These are phyloP conservation scores for Porphyrellus cyaneotinctus DNA, from an alignment of 768 basidiomycete species.

Conservation along the genomic window DNA sequence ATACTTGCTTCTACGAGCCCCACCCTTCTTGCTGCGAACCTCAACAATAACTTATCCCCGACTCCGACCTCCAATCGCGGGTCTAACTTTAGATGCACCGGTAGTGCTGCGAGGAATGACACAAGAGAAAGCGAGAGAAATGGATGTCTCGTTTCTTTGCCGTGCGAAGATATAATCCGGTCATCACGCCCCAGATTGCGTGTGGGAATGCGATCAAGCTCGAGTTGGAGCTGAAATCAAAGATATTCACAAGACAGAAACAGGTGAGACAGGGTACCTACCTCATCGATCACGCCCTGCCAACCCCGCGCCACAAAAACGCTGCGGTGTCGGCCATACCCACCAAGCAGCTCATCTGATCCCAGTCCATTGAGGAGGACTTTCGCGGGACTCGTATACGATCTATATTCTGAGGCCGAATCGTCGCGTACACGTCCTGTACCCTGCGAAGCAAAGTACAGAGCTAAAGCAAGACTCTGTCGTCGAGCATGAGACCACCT, in stretches of 20 bases:
- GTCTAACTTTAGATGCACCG: constrained; percentile 81
- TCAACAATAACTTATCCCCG: constrained; percentile 86
- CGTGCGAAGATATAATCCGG: constrained; percentile 85
- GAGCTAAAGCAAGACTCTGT: constrained; percentile 86
- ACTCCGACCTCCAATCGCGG: constrained; percentile 66
- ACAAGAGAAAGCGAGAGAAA: constrained; percentile 82
- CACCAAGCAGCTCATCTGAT: constrained; percentile 92
- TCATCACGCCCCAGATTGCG: constrained; percentile 95
- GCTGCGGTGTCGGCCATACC: constrained; percentile 85
- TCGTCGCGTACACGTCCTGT: constrained; percentile 50
- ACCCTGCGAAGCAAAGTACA: constrained; percentile 91
- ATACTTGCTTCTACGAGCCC: constrained; percentile 71
- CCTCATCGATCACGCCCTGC: constrained; percentile 78
- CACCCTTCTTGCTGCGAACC: constrained; percentile 65
- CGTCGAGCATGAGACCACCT: constrained; percentile 1
- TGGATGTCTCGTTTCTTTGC: constrained; percentile 89
- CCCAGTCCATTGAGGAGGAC: constrained; percentile 91
- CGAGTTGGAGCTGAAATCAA: constrained; percentile 70
- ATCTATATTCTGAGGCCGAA: constrained; percentile 30
- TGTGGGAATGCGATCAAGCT: constrained; percentile 80
- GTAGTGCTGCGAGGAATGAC: constrained; percentile 69
- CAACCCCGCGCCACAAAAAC: constrained; percentile 68
- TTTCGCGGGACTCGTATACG: constrained; percentile 70
- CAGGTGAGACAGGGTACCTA: constrained; percentile 26
- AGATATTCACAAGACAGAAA: not conserved